These are phyloP conservation scores for Wickerhamiella kurtzmanii DNA, from an alignment of 805 yeast genomes.

Conservation along the genomic window DNA sequence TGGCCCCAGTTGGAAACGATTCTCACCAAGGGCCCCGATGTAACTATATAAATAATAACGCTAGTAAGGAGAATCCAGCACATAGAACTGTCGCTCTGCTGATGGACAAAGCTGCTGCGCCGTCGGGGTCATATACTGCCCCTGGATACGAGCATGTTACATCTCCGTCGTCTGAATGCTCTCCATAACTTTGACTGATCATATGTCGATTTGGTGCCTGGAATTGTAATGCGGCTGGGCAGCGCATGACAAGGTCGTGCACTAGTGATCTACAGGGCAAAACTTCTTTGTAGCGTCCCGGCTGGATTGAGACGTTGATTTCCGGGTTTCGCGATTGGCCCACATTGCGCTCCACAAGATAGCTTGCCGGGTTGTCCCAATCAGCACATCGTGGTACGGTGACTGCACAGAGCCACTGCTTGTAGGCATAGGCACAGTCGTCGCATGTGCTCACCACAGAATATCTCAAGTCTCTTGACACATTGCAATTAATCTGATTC, in stretches of 20 bases:
- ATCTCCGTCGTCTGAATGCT: slow-evolving; percentile 21
- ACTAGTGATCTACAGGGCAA: slow-evolving; percentile 80
- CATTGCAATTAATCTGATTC: slow-evolving; percentile 60
- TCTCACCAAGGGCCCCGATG: slow-evolving; percentile 25
- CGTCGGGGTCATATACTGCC: slow-evolving; percentile 22
- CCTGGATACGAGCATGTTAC: slow-evolving; percentile 28
- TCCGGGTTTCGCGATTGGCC: slow-evolving; percentile 47
- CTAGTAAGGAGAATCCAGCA: neutral
- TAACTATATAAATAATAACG: neutral
- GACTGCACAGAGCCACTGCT: slow-evolving; percentile 80
- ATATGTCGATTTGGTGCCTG: slow-evolving; percentile 44
- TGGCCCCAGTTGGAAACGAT: slow-evolving; percentile 25
- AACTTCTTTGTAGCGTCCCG: slow-evolving; percentile 59
- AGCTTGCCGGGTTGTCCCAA: slow-evolving; percentile 20
- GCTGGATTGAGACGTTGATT: slow-evolving; percentile 41
- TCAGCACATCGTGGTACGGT: slow-evolving; percentile 75
- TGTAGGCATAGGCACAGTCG: slow-evolving; percentile 59
- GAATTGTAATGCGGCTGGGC: slow-evolving; percentile 69
- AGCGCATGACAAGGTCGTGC: slow-evolving; percentile 61
- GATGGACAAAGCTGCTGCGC: slow-evolving; percentile 6
- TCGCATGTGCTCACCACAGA: slow-evolving; percentile 65
- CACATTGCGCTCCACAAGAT: slow-evolving; percentile 33
- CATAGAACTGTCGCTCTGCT: neutral
- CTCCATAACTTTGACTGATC: slow-evolving; percentile 21
- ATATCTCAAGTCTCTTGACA: slow-evolving; percentile 49